Conservation (phyloP, 257 asterid species). For the Solanum boliviense region DNA sequence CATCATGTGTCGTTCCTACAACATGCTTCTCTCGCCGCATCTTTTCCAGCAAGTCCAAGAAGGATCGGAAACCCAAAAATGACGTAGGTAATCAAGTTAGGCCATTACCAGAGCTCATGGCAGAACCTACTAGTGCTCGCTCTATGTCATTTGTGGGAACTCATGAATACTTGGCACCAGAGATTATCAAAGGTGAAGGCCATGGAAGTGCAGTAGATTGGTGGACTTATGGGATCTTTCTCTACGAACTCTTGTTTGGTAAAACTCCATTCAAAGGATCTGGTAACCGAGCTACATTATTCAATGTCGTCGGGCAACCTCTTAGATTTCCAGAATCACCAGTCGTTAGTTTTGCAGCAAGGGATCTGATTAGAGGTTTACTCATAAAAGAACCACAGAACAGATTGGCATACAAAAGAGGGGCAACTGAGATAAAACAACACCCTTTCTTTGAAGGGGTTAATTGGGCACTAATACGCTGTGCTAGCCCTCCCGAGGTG, state of each 20-base stretch:
- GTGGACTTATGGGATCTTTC: conserved; percentile 38
- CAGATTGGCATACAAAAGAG: conserved; percentile 32
- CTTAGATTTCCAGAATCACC: conserved; percentile 34
- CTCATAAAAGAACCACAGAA: conserved; percentile 35
- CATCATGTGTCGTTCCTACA: conserved; percentile 24
- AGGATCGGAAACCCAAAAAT: conserved; percentile 19
- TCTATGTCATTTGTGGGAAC: conserved; percentile 40
- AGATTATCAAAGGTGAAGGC: conserved; percentile 37
- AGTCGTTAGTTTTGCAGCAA: conserved; percentile 27
- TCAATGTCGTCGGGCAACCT: conserved; percentile 36
- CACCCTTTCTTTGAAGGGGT: conserved; percentile 39
- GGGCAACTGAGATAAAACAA: conserved; percentile 39
- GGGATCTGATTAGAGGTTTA: conserved; percentile 31
- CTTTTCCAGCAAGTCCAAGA: conserved; percentile 23
- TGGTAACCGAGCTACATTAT: conserved; percentile 34
- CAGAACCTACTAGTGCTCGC: conserved; percentile 36
- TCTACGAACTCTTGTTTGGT: conserved; percentile 30
- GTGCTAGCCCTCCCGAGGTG: conserved; percentile 37
- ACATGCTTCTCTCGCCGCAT: conserved; percentile 30
- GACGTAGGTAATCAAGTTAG: conserved; percentile 24
- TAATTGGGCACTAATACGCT: conserved; percentile 34
- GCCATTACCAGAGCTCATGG: conserved; percentile 32
- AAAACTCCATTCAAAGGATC: conserved; percentile 37
- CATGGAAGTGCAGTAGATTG: conserved; percentile 42
- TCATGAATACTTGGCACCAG: conserved; percentile 36